Base-by-base conservation (phyloP, 164 flowering plant species). In the Taxillus chinensis region DNA sequence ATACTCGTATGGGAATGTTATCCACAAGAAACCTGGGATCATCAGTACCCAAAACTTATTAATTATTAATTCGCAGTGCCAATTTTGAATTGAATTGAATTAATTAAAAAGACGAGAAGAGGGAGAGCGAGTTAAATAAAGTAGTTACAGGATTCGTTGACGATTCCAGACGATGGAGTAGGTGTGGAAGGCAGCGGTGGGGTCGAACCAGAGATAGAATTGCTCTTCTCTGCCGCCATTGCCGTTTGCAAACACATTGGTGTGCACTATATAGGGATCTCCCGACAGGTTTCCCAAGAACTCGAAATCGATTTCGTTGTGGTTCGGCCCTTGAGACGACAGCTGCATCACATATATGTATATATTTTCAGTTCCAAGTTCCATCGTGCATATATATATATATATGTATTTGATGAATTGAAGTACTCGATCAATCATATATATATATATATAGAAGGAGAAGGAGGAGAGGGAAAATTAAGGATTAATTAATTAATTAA, bases 1-100 rank as follows among this genome's bases (percentile, higher is more conserved):
- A 77, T 42, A 65, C 75, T 60, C 85, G 69, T 2, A 81, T 75
- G 5, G 83, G 78, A 7, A 45, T 71, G 59, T 72, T 67, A 58
- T 77, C 83, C n/a, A 75, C 80, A 42, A 72, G 46, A 58, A 70
- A 76, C n/a, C 80, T 79, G 71, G 43, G 42, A 53, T 1, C 17
- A 12, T 2, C 2, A 38, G 59, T 45, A 15, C n/a, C 37, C 15
- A 43, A 12, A 38, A 17, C 5, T 43, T 43, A 6, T 43, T 43
- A 43, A 9, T 43, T 5, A 64, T 61, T 70, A 74, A 72, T 62
- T 7, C 70, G 74, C 43, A 51, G 65, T 5, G 49, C 62, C 1
- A 60, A 64, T 38, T 67, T 77, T 76, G 77, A 77, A 1, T 43
- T 43, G 46, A 43, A 43, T 43, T 43, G 10, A 43, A 43, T 6